Evolutionary conservation across 1,284 basidiomycete species (phyloP).

Genomic region (Fomitiporia mediterranea): DNA sequence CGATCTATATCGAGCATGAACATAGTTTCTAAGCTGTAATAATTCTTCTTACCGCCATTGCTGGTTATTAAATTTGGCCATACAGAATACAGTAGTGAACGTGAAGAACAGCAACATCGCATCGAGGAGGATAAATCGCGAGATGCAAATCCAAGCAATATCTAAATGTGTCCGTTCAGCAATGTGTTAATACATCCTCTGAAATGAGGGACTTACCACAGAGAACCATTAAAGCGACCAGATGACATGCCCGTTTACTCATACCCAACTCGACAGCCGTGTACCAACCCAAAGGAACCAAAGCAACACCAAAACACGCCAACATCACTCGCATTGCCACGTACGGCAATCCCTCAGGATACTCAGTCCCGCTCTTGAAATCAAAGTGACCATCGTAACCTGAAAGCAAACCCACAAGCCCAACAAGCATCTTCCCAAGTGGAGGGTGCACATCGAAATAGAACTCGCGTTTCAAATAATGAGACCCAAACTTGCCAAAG

Average conservation of each 20-base stretch:
- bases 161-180: constrained; percentile 46
- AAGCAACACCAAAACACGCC: constrained; percentile 88
- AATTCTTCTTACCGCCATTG: constrained; percentile 69
- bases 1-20: constrained; percentile 44
- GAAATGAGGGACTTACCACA: constrained; percentile 53
- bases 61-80: constrained; percentile 96
- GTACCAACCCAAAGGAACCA: constrained; percentile 96
- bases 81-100: constrained; percentile 91
- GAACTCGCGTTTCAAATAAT: constrained; percentile 95
- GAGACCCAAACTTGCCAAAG: constrained; percentile 95
- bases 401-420: constrained; percentile 83
- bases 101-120: constrained; percentile 99
- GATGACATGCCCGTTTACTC: constrained; percentile 85
- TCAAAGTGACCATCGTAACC: constrained; percentile 93
- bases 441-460: constrained; percentile 99
- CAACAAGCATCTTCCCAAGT: constrained; percentile 98
- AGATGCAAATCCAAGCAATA: constrained; percentile 94
- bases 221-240: constrained; percentile 92
- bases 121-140: constrained; percentile 95
- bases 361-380: constrained; percentile 88
- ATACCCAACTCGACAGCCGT: constrained; percentile 95
- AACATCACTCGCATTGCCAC: constrained; percentile 94
- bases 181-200: not conserved
- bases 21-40: constrained; percentile 11
- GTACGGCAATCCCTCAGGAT: constrained; percentile 85